A percentile compares a stretch with the other conserved stretches of the same genome.
Conservation (phyloP, 148 eudicot species). For the Beta vulgaris region DNA sequence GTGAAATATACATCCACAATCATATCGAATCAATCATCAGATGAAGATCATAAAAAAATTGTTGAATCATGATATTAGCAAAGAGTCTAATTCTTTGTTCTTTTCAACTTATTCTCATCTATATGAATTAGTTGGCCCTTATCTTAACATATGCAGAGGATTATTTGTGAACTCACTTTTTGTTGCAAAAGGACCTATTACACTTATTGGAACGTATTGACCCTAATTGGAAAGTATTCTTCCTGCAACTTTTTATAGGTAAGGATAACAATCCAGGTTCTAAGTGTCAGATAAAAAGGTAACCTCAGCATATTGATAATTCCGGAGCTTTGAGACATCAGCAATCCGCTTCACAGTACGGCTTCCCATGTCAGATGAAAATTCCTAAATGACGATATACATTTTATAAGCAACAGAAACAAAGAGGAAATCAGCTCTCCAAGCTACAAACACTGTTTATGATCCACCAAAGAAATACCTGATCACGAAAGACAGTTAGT, state of each 20-base stretch:
- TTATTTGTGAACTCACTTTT: background rate
- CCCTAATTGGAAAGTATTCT: background rate
- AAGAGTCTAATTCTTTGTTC: background rate
- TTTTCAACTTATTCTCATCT: background rate
- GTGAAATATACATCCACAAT: background rate
- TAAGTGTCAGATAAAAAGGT: background rate
- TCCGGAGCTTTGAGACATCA: slow-evolving; percentile 94
- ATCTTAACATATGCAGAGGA: no score
- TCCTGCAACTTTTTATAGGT: no score
- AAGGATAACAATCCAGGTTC: background rate
- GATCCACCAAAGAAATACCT: slow-evolving; percentile 40
- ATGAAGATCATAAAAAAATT: no score
- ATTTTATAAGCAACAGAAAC: no score
- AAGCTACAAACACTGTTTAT: no score
- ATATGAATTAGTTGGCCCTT: background rate
- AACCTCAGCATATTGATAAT: slow-evolving; percentile 91
- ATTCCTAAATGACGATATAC: slow-evolving; percentile 55
- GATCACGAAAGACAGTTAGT: slow-evolving; percentile 99
- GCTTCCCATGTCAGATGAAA: slow-evolving; percentile 98
- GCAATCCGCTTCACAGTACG: slow-evolving; percentile 90
- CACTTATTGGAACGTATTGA: background rate
- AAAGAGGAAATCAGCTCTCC: background rate
- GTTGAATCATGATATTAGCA: no score
- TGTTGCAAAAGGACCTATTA: background rate
- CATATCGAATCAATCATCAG: no score